Evolutionary conservation across 352 stramenopile genomes (phyloP).

Genomic region (Phytophthora melonis): DNA sequence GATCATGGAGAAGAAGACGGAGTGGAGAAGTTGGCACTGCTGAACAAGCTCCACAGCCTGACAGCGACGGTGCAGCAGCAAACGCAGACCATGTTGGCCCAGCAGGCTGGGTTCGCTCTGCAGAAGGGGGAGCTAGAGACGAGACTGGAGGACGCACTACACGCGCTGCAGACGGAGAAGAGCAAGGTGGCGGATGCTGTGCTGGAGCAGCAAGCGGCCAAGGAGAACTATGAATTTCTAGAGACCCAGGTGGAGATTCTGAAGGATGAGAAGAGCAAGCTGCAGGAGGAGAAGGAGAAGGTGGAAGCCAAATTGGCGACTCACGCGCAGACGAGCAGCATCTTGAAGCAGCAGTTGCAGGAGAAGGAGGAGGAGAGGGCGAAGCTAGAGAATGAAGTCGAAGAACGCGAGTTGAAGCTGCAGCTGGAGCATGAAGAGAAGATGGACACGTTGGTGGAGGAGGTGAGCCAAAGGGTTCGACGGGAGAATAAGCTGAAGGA

Average conservation of each 20-base stretch:
- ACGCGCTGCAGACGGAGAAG: slow-evolving; percentile 24
- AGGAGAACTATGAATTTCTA: slow-evolving; percentile 37
- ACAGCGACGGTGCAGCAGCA: slow-evolving; percentile 34
- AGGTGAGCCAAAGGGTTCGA: slow-evolving; percentile 6
- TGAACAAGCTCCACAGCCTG: slow-evolving; percentile 35
- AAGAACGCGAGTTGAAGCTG: slow-evolving; percentile 8
- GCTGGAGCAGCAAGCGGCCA: slow-evolving; percentile 26
- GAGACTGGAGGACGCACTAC: slow-evolving; percentile 26
- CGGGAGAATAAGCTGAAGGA: slow-evolving; percentile 6
- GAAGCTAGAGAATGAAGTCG: slow-evolving; percentile 7
- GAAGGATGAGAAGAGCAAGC: slow-evolving; percentile 23
- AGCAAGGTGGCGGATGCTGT: slow-evolving; percentile 21
- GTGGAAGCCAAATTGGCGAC: slow-evolving; percentile 22
- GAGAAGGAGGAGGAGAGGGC: slow-evolving; percentile 33
- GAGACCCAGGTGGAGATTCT: slow-evolving; percentile 36
- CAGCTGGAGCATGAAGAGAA: slow-evolving; percentile 17
- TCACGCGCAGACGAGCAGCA: slow-evolving; percentile 37
- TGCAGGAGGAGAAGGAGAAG: slow-evolving; percentile 21
- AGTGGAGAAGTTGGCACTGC: slow-evolving; percentile 31
- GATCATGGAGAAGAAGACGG: slow-evolving; percentile 26
- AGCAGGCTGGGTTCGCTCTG: slow-evolving; percentile 30
- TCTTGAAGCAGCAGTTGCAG: slow-evolving; percentile 39
- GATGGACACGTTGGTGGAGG: slow-evolving; percentile 8
- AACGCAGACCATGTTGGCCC: slow-evolving; percentile 27
- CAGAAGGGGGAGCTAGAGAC: slow-evolving; percentile 35